phyloP scores from a whole-genome alignment of 495 filamentous ascomycete genomes.

The Xanthoparmelia taractica region DNA sequence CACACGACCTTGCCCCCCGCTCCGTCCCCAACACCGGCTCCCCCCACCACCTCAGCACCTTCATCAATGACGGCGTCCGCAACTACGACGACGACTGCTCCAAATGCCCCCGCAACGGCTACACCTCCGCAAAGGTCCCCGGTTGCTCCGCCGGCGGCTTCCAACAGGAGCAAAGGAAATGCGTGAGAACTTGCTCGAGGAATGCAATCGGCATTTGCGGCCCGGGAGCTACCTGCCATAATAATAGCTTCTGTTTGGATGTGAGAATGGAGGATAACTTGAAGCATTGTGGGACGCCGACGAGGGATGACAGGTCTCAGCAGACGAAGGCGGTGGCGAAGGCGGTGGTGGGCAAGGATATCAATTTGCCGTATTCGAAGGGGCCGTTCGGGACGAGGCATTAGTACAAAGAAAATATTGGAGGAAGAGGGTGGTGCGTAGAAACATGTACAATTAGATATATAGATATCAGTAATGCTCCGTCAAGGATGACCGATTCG shows the following conservation, averaged over 20 bases:
- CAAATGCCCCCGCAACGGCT: constrained; percentile 4
- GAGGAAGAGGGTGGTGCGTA: too few species aligned
- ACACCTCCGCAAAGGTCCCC: not conserved
- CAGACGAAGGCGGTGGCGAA: constrained; percentile 13
- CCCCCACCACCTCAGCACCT: constrained; percentile 4
- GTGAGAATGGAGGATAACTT: not conserved
- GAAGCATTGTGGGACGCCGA: not conserved
- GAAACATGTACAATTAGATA: too few species aligned
- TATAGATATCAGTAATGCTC: too few species aligned
- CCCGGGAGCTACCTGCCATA: not conserved
- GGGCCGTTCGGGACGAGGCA: not conserved
- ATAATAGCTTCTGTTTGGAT: not conserved
- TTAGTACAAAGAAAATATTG: not conserved
- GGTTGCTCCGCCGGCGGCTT: not conserved
- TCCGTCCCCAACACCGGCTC: constrained; percentile 5
- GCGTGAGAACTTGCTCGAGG: not conserved
- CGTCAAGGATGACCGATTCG: too few species aligned
- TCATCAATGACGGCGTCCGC: constrained; percentile 6
- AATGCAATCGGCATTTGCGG: not conserved
- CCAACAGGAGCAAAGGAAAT: not conserved
- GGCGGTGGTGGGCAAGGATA: constrained; percentile 1
- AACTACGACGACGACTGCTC: not conserved
- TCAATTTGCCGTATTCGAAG: not conserved
- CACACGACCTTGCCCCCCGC: not conserved
- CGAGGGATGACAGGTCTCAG: not conserved